Evolutionary conservation across 2,329 filamentous ascomycete species (phyloP).

Genomic region (Aspergillus sp.): DNA sequence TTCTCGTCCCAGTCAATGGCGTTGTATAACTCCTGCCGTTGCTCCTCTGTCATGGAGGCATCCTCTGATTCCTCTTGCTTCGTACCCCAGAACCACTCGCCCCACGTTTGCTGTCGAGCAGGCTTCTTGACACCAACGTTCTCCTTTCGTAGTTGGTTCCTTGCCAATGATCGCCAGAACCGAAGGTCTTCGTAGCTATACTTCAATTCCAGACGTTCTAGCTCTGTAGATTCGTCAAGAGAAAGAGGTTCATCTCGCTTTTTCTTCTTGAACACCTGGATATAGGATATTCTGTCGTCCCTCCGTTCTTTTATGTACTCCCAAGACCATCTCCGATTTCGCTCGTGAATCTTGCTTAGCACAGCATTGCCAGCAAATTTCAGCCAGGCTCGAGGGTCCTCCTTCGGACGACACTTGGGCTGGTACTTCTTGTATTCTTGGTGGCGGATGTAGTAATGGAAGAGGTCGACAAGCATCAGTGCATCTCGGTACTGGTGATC

Average conservation of each 20-base stretch:
- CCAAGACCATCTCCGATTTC: slow-evolving; percentile 92
- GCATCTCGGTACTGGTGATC: slow-evolving; percentile 96
- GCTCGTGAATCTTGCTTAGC: slow-evolving; percentile 87
- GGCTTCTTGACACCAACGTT: slow-evolving; percentile 78
- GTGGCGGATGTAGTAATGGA: slow-evolving; percentile 96
- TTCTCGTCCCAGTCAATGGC: slow-evolving; percentile 99
- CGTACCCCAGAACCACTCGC: slow-evolving; percentile 84
- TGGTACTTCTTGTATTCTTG: slow-evolving; percentile 94
- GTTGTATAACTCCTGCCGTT: slow-evolving; percentile 92
- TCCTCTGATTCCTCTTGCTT: slow-evolving; percentile 69
- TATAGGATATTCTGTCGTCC: slow-evolving; percentile 83
- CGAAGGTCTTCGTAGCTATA: slow-evolving; percentile 89
- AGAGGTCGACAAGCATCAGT: slow-evolving; percentile 95
- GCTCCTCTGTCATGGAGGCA: slow-evolving; percentile 85
- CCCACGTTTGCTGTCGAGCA: slow-evolving; percentile 73
- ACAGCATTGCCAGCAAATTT: slow-evolving; percentile 85
- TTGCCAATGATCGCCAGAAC: slow-evolving; percentile 91
- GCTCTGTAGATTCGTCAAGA: slow-evolving; percentile 61
- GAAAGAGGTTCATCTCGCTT: slow-evolving; percentile 65
- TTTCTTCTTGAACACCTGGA: slow-evolving; percentile 91
- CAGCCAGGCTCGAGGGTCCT: slow-evolving; percentile 89
- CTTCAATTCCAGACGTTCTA: slow-evolving; percentile 76
- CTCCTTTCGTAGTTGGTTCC: slow-evolving; percentile 92
- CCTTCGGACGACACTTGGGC: slow-evolving; percentile 74
- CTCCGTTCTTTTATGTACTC: slow-evolving; percentile 87